These are phyloP conservation scores for Trametes cingulata DNA, from an alignment of 768 basidiomycete genomes.

Conservation along the genomic window DNA sequence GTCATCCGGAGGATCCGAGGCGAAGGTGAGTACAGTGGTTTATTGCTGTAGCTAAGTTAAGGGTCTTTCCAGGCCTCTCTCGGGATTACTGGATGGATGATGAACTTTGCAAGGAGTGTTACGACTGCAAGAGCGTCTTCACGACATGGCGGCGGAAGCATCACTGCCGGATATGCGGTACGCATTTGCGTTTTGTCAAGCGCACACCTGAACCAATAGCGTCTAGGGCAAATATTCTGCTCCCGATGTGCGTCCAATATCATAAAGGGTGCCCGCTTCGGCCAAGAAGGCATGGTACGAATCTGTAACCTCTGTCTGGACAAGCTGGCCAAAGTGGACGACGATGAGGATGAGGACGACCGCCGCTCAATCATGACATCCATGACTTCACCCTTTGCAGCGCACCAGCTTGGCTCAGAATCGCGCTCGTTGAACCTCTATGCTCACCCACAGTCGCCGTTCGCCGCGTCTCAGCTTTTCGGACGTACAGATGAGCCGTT, in stretches of 20 bases:
- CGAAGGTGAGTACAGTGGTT: constrained; percentile 56
- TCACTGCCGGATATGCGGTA: constrained; percentile 96
- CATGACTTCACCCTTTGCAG: constrained; percentile 67
- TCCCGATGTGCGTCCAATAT: constrained; percentile 96
- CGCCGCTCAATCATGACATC: constrained; percentile 78
- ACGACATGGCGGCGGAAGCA: constrained; percentile 95
- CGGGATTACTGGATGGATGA: constrained; percentile 99
- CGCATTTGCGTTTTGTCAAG: constrained; percentile 23
- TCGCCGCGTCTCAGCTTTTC: constrained; percentile 84
- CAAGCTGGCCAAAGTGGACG: constrained; percentile 83
- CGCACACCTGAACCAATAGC: not conserved
- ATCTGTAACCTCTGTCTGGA: constrained; percentile 96
- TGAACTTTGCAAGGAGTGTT: constrained; percentile 92
- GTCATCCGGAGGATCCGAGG: constrained; percentile 89
- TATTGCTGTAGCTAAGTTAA: not conserved
- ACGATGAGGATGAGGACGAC: constrained; percentile 85
- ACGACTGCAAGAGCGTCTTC: constrained; percentile 93
- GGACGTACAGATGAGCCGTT: constrained; percentile 76
- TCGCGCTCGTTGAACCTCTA: constrained; percentile 38
- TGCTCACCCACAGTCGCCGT: constrained; percentile 81
- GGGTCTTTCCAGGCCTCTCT: constrained; percentile 61
- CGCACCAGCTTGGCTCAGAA: constrained; percentile 64
- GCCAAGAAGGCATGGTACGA: constrained; percentile 92
- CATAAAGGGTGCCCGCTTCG: constrained; percentile 91
- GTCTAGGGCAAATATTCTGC: constrained; percentile 94